Conservation (phyloP, 176 grass and related monocot species). For the Bonia amplexicaulis region DNA sequence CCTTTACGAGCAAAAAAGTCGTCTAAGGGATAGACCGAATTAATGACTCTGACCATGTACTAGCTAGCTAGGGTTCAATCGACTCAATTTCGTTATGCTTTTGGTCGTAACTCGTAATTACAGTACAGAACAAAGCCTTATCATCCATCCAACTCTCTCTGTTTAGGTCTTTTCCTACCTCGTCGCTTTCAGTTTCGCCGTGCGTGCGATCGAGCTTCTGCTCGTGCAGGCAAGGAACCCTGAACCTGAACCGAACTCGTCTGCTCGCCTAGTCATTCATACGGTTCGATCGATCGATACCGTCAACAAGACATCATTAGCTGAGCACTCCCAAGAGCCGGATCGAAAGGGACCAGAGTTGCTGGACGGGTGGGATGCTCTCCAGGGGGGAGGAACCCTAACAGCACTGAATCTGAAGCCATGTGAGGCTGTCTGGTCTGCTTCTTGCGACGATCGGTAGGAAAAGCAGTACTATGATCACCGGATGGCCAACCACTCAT, state of each 20-base stretch:
- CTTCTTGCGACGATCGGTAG: neutral
- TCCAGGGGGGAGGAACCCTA: conserved; percentile 17
- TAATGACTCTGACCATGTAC: too few species aligned
- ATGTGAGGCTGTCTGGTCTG: conserved; percentile 7
- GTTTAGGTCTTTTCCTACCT: too few species aligned
- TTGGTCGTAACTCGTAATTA: neutral
- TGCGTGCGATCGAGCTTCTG: neutral
- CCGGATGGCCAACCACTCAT: neutral
- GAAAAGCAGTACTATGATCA: neutral
- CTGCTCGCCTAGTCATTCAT: neutral
- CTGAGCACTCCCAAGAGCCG: neutral
- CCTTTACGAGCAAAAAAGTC: too few species aligned
- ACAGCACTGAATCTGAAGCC: conserved; percentile 6
- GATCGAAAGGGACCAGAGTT: neutral
- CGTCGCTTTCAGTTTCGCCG: neutral
- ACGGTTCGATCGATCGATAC: neutral
- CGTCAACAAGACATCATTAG: neutral
- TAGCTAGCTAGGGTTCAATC: too few species aligned
- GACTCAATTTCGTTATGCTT: neutral
- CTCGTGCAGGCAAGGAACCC: neutral
- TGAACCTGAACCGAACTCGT: neutral
- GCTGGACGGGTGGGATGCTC: neutral
- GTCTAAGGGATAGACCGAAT: too few species aligned
- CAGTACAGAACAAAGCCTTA: neutral
- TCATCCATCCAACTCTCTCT: neutral